Percentiles rank a stretch among this genome's conserved stretches.
Evolutionary conservation across 192 early-diverging fungal species (phyloP).

Genomic region (Allomyces macrogynus): DNA sequence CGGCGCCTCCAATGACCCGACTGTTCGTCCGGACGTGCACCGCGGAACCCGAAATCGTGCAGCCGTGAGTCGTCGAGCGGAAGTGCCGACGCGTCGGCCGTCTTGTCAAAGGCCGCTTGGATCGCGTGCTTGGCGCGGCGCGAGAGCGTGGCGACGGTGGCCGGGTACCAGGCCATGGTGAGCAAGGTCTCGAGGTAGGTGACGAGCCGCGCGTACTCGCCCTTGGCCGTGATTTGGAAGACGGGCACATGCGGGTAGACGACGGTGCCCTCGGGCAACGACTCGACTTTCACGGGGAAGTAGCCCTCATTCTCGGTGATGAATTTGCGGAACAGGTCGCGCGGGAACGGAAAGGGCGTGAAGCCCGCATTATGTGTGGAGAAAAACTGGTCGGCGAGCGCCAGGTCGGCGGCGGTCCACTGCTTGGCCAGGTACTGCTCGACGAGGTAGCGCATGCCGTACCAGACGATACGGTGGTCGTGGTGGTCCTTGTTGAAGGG

Average conservation of each 20-base stretch:
- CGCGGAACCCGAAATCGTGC: slow-evolving; percentile 88
- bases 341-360: slow-evolving; percentile 51
- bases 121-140: slow-evolving; percentile 39
- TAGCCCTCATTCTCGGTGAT: slow-evolving; percentile 60
- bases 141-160: slow-evolving; percentile 66
- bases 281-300: slow-evolving; percentile 64
- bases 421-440: slow-evolving; percentile 44
- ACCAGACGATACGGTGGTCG: slow-evolving; percentile 60
- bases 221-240: slow-evolving; percentile 56
- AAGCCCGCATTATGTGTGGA: slow-evolving; percentile 47
- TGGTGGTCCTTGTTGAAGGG: slow-evolving; percentile 37
- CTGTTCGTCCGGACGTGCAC: slow-evolving; percentile 60
- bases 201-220: slow-evolving; percentile 49
- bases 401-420: slow-evolving; percentile 52
- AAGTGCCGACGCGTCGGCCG: slow-evolving; percentile 29
- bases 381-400: slow-evolving; percentile 45
- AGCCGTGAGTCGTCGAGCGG: slow-evolving; percentile 23
- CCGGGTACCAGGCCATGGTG: slow-evolving; percentile 73
- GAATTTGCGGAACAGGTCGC: slow-evolving; percentile 54
- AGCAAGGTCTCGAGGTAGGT: slow-evolving; percentile 69
- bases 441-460: slow-evolving; percentile 69
- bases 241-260: slow-evolving; percentile 60
- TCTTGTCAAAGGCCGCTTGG: slow-evolving; percentile 31
- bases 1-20: slow-evolving; percentile 63
- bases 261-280: slow-evolving; percentile 60